These are phyloP conservation scores for Bolboschoenus planiculmis DNA, from an alignment of 176 grass and related monocot genomes.

Conservation along the genomic window DNA sequence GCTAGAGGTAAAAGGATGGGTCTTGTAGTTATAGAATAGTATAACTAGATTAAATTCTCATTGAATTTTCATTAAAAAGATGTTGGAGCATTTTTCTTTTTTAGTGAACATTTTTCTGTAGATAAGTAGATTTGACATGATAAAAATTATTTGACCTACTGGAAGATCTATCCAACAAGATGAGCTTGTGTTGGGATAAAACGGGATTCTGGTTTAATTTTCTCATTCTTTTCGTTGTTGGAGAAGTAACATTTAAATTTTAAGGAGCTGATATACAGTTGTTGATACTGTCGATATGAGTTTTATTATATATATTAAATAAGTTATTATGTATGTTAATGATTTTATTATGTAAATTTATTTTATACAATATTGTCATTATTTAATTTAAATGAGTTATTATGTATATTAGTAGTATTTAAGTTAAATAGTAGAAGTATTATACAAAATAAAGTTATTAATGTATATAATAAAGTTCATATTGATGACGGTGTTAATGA, in stretches of 20 bases:
- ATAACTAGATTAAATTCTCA: slow-evolving; percentile 10
- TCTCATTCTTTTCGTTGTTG: background rate
- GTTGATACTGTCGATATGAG: no score
- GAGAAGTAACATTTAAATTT: background rate
- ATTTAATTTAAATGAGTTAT: no score
- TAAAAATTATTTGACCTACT: background rate
- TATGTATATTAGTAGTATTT: no score
- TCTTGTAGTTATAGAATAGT: background rate
- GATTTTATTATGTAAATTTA: no score
- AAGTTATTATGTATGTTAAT: no score
- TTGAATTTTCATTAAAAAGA: background rate
- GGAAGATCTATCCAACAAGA: background rate
- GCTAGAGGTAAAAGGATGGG: background rate
- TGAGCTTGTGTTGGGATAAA: background rate
- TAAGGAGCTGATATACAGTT: no score
- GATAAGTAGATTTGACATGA: background rate
- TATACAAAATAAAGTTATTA: no score
- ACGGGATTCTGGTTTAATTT: background rate
- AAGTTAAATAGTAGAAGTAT: no score
- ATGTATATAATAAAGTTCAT: no score
- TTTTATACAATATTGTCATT: no score
- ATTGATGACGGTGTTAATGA: no score
- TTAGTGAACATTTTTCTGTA: background rate
- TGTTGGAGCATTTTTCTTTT: background rate
- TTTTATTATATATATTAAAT: no score